Percentiles rank a stretch among this genome's conserved stretches.
Conservation (phyloP, 2,329 filamentous ascomycete species). For the Ophiostoma sp. region DNA sequence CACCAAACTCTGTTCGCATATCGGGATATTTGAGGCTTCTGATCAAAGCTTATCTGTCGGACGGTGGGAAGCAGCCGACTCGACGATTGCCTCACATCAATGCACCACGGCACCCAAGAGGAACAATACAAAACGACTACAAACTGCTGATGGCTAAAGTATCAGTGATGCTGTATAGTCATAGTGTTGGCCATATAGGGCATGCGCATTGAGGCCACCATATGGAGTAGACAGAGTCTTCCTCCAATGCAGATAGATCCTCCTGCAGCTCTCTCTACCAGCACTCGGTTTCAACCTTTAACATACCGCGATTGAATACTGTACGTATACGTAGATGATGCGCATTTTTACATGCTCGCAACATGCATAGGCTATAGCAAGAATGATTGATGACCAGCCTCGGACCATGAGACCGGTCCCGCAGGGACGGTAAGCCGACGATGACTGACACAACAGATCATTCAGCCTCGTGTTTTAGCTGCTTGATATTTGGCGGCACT, state of each 20-base stretch:
- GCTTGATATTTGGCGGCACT: neutral
- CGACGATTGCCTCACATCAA: neutral
- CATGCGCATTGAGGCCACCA: too few species aligned
- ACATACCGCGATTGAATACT: too few species aligned
- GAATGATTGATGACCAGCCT: neutral
- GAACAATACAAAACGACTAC: too few species aligned
- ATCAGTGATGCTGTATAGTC: too few species aligned
- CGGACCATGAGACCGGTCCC: neutral
- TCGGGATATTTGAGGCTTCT: neutral
- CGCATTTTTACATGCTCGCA: neutral
- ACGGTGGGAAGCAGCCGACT: neutral
- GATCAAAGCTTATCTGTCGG: neutral
- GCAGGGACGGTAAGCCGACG: neutral
- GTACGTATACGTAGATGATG: too few species aligned
- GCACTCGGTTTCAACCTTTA: too few species aligned
- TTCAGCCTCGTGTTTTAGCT: conserved; percentile 1
- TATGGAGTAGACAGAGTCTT: too few species aligned
- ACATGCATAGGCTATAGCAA: neutral
- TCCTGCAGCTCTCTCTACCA: too few species aligned
- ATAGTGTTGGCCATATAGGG: too few species aligned
- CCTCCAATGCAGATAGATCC: too few species aligned
- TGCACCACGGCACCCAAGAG: neutral
- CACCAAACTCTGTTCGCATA: too few species aligned
- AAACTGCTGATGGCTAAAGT: too few species aligned
- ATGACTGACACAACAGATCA: neutral